Base-by-base conservation (phyloP, 1,284 basidiomycete genomes). In the Peniophora sp. region DNA sequence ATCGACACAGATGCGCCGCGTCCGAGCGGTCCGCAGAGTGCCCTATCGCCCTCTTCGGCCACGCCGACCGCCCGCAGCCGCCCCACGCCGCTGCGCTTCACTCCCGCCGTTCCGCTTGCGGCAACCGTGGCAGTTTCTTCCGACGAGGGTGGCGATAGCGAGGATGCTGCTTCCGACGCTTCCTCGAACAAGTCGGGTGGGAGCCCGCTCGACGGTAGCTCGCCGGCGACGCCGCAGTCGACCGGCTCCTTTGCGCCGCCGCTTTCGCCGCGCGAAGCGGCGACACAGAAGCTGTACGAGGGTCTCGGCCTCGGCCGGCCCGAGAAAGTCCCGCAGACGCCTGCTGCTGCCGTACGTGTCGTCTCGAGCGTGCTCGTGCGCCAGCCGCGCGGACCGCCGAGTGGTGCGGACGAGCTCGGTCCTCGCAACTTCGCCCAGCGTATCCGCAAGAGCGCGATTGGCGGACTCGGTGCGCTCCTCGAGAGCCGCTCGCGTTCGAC, bases 351-450 rank as follows among this genome's bases (percentile, higher is more conserved):
- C 43, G 73, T 80, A 71, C 78, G 80, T 69, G 64, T 82, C 68
- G 72, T 73, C 54, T 32, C 27, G 27, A 84, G 81, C 64, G 78
- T 82, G 61, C 83, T 87, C 46, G 73, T 82, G 48, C 83, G 91
- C 67, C 91, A 93, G 73, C 91, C 91, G 55, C 79, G 80, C 53
- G 91, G 91, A 57, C 91, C 91, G 51, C 91, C 91, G 50, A 87
- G 87, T 23, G 87, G 86, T 63, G 79, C 82, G 52, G 88, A 92
- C 60, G 91, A 93, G 64, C 78, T 94, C 41, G 84, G 85, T n/a
- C 81, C 85, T 46, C 88, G 87, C 75, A 94, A 94, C 69, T 94
- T 94, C 70, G 90, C 91, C 15, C 81, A 81, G 20, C 79, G 88
- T 58, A 84, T 86, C 65, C 75, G 85, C 66, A 78, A 84, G 61